phyloP scores from a whole-genome alignment of 2,329 filamentous ascomycete genomes.

The Penicillium thymicola region DNA sequence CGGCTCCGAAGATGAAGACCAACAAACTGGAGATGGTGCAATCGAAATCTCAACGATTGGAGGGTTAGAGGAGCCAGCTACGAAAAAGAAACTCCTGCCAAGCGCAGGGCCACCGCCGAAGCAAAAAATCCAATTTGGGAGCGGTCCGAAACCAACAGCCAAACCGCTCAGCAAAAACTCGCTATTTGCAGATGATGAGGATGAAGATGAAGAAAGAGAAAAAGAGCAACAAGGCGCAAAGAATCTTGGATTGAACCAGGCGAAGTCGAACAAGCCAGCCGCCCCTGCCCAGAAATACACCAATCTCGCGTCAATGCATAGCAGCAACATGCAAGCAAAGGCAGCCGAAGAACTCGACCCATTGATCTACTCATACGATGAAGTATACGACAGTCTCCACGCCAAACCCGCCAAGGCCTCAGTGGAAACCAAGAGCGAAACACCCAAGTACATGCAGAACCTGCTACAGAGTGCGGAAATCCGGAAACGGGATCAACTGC shows the following conservation, averaged over 20 bases:
- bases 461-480: conserved; percentile 59
- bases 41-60: conserved; percentile 41
- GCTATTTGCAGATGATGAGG: conserved; percentile 38
- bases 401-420: conserved; percentile 33
- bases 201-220: conserved; percentile 27
- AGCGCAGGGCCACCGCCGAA: conserved; percentile 28
- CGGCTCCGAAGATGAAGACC: conserved; percentile 38
- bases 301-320: conserved; percentile 48
- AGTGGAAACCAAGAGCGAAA: conserved; percentile 23
- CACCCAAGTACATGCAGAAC: conserved; percentile 60
- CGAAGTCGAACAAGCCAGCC: conserved; percentile 14
- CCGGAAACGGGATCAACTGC: conserved; percentile 61
- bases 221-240: conserved; percentile 18
- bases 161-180: conserved; percentile 37
- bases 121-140: conserved; percentile 33
- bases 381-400: conserved; percentile 49
- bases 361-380: conserved; percentile 50
- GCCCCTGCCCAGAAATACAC: conserved; percentile 34
- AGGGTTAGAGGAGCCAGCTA: conserved; percentile 29
- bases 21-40: conserved; percentile 19
- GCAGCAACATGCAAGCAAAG: conserved; percentile 44
- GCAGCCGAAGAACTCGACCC: conserved; percentile 45
- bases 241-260: conserved; percentile 25
- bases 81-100: conserved; percentile 16
- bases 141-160: conserved; percentile 23